A percentile compares a stretch with the other conserved stretches of the same genome.
These are phyloP conservation scores for Malassezia arunalokei DNA, from an alignment of 1,284 basidiomycete genomes.

Conservation along the genomic window DNA sequence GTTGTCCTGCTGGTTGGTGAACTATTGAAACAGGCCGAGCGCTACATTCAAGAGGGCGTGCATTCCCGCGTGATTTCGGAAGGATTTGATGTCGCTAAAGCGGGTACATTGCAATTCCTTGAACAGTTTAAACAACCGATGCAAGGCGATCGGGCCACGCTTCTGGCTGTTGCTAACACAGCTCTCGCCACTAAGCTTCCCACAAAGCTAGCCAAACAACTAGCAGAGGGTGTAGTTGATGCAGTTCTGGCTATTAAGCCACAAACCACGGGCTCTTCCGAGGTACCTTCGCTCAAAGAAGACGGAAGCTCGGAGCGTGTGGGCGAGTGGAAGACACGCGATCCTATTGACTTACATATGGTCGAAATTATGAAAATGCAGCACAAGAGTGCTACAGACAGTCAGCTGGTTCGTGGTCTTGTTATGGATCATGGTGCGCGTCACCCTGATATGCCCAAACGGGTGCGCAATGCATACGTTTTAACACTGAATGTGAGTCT, in stretches of 20 bases:
- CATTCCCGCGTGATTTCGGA: constrained; percentile 91
- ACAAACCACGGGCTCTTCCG: constrained; percentile 20
- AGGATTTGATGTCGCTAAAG: constrained; percentile 94
- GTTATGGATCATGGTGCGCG: constrained; percentile 87
- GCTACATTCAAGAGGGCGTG: constrained; percentile 94
- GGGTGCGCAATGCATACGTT: constrained; percentile 90
- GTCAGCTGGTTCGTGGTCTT: constrained; percentile 86
- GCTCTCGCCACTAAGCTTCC: constrained; percentile 90
- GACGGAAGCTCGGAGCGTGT: constrained; percentile 37
- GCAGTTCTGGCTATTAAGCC: constrained; percentile 76
- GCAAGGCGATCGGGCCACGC: constrained; percentile 69
- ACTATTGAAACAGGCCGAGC: constrained; percentile 90
- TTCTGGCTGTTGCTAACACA: constrained; percentile 85
- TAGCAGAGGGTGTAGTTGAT: constrained; percentile 86
- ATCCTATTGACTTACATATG: constrained; percentile 96
- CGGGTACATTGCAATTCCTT: constrained; percentile 86
- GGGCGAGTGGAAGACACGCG: constrained; percentile 35
- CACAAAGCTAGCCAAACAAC: constrained; percentile 67
- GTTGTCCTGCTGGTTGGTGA: constrained; percentile 96
- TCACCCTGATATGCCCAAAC: constrained; percentile 98
- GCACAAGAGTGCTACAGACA: constrained; percentile 93
- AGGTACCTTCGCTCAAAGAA: constrained; percentile 24
- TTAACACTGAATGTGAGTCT: constrained; percentile 93
- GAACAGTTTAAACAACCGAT: constrained; percentile 69
- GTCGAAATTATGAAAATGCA: constrained; percentile 99